phyloP scores from a whole-genome alignment of 2,329 filamentous ascomycete species.

The Gnomoniopsis smithogilvyi region DNA sequence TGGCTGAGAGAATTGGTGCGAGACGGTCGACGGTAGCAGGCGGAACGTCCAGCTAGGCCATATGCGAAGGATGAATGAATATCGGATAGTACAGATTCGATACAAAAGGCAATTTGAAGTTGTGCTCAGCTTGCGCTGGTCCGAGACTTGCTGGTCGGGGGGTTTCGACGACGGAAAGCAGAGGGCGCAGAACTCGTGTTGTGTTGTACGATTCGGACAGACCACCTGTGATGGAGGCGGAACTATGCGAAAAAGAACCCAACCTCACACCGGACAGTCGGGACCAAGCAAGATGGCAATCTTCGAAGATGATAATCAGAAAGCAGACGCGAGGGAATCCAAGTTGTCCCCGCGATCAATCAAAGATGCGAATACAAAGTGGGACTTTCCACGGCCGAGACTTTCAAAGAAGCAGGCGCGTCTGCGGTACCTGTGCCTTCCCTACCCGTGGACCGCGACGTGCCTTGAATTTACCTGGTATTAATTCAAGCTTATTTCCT shows the following conservation, averaged over 20 bases:
- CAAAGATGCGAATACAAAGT: neutral
- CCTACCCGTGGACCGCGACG: slow-evolving; percentile 1
- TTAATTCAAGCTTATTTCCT: slow-evolving; percentile 3
- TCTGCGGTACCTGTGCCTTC: neutral
- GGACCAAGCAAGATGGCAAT: neutral
- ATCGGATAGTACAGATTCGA: neutral
- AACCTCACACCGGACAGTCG: neutral
- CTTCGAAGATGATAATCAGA: neutral
- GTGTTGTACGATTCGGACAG: too few species aligned
- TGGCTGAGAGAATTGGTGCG: neutral
- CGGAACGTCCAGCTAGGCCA: neutral
- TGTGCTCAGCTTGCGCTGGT: neutral
- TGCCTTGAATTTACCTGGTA: neutral
- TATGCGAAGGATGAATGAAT: neutral
- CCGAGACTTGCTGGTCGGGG: neutral
- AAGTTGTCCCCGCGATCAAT: neutral
- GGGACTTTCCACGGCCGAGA: neutral
- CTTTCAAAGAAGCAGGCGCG: neutral
- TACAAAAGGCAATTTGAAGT: neutral
- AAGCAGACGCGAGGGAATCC: neutral
- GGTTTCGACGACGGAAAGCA: neutral
- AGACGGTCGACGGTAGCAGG: neutral
- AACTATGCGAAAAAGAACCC: neutral
- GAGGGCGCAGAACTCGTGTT: too few species aligned
- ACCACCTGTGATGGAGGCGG: too few species aligned